Evolutionary conservation across 2,329 filamentous ascomycete species (phyloP).

Genomic region (Monilinia vaccinii-corymbosi): DNA sequence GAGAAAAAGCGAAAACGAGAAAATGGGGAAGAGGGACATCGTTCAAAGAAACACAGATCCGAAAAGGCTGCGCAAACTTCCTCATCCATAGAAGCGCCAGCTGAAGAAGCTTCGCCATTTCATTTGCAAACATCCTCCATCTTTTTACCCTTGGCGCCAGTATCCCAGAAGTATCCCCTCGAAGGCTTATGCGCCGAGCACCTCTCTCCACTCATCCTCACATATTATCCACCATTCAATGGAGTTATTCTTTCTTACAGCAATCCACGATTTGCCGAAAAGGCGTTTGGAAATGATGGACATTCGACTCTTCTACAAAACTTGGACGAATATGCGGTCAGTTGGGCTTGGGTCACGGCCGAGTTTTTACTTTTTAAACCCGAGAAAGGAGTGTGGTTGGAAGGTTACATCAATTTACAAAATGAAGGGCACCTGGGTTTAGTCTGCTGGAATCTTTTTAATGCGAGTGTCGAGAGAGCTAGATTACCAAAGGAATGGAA

Average conservation of each 20-base stretch:
- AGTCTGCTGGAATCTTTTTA: slow-evolving; percentile 86
- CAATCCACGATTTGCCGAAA: slow-evolving; percentile 56
- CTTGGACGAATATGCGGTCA: slow-evolving; percentile 75
- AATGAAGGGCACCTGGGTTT: slow-evolving; percentile 84
- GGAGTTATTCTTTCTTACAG: slow-evolving; percentile 69
- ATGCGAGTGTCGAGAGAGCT: slow-evolving; percentile 71
- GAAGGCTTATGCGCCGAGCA: slow-evolving; percentile 66
- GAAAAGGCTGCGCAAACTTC: slow-evolving; percentile 30
- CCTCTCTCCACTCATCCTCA: slow-evolving; percentile 64
- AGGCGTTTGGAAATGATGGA: slow-evolving; percentile 43
- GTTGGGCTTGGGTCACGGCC: slow-evolving; percentile 80
- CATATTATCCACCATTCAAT: slow-evolving; percentile 62
- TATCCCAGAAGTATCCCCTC: slow-evolving; percentile 59
- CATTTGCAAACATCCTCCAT: slow-evolving; percentile 71
- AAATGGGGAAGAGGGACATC: slow-evolving; percentile 33
- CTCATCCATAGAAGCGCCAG: slow-evolving; percentile 8
- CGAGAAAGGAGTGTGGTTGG: slow-evolving; percentile 60
- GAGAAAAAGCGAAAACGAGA: slow-evolving; percentile 36
- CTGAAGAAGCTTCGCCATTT: slow-evolving; percentile 54
- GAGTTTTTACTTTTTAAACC: slow-evolving; percentile 81
- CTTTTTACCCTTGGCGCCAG: slow-evolving; percentile 65
- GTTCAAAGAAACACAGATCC: slow-evolving; percentile 35
- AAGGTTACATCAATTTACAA: slow-evolving; percentile 77
- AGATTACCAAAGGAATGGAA: slow-evolving; percentile 71
- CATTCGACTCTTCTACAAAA: slow-evolving; percentile 40